Percentiles rank a stretch among this genome's conserved stretches.
phyloP scores from a whole-genome alignment of 768 basidiomycete genomes.

The Sporobolomyces roseus region DNA sequence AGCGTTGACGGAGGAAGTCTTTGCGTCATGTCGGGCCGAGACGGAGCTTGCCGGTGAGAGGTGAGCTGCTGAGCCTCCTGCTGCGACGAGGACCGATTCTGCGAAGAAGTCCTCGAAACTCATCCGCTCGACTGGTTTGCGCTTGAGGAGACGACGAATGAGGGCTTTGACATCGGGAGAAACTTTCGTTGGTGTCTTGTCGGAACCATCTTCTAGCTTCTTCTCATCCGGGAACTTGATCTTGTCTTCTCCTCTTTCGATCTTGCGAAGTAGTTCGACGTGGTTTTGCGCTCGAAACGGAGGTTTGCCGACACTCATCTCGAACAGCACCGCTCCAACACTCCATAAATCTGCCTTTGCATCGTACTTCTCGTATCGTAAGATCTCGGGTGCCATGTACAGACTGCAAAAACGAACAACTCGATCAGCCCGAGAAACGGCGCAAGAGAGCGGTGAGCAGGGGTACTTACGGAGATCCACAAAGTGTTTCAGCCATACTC shows the following conservation, averaged over 20 bases:
- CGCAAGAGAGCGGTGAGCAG: neutral
- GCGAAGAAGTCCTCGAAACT: conserved; percentile 88
- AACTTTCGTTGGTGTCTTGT: conserved; percentile 50
- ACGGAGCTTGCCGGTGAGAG: conserved; percentile 25
- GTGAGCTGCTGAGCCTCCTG: conserved; percentile 14
- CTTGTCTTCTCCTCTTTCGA: conserved; percentile 75
- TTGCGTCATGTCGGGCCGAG: conserved; percentile 24
- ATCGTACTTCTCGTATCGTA: conserved; percentile 95
- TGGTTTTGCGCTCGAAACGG: conserved; percentile 96
- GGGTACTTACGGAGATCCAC: conserved; percentile 81
- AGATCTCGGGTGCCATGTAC: conserved; percentile 98
- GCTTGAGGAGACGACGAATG: conserved; percentile 75
- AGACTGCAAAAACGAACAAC: conserved; percentile 54
- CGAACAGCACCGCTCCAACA: conserved; percentile 91
- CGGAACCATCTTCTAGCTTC: conserved; percentile 46
- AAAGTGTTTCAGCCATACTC: conserved; percentile 95
- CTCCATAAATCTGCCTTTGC: conserved; percentile 98
- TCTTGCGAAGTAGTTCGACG: conserved; percentile 87
- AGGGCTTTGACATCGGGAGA: conserved; percentile 80
- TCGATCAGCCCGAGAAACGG: neutral
- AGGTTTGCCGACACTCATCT: conserved; percentile 88
- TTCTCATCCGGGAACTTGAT: conserved; percentile 89
- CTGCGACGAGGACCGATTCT: conserved; percentile 33
- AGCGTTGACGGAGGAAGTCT: neutral
- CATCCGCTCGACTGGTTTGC: conserved; percentile 75